A percentile compares a stretch with the other conserved stretches of the same genome.
phyloP scores from a whole-genome alignment of 805 yeast species.

The Candida morakotiae region DNA sequence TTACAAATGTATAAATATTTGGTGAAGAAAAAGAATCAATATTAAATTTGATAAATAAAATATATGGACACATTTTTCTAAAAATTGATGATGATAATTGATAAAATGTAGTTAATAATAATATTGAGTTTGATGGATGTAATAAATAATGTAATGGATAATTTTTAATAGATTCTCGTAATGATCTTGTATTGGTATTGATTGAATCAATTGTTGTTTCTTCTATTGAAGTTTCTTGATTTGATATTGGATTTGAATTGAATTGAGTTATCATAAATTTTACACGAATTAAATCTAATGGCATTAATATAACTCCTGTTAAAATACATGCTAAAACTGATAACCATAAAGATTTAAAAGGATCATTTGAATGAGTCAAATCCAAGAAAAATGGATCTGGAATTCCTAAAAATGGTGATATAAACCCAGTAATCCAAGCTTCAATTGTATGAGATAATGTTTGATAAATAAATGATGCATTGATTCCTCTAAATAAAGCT shows the following conservation, averaged over 20 bases:
- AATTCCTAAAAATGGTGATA: conserved; percentile 73
- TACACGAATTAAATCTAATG: conserved; percentile 77
- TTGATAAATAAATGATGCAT: conserved; percentile 74
- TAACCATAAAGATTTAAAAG: conserved; percentile 60
- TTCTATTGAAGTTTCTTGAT: conserved; percentile 2
- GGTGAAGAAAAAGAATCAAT: conserved; percentile 67
- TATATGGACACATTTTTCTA: conserved; percentile 61
- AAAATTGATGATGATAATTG: conserved; percentile 58
- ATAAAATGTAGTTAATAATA: conserved; percentile 52
- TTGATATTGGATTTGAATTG: conserved; percentile 17
- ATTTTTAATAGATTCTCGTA: conserved; percentile 59
- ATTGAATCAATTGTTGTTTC: conserved; percentile 1
- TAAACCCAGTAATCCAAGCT: conserved; percentile 88
- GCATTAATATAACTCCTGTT: conserved; percentile 71
- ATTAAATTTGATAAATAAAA: conserved; percentile 56
- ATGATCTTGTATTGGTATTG: conserved; percentile 47
- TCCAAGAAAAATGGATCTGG: conserved; percentile 91
- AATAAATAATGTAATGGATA: conserved; percentile 56
- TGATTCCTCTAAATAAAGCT: conserved; percentile 69
- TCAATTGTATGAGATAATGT: conserved; percentile 74
- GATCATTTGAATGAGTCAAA: conserved; percentile 74
- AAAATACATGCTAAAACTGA: conserved; percentile 68
- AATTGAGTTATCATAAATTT: conserved; percentile 70
- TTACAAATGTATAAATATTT: conserved; percentile 51
- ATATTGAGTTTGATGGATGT: conserved; percentile 46